phyloP scores from a whole-genome alignment of 345 rosid species.

The Populus pruinosa region DNA sequence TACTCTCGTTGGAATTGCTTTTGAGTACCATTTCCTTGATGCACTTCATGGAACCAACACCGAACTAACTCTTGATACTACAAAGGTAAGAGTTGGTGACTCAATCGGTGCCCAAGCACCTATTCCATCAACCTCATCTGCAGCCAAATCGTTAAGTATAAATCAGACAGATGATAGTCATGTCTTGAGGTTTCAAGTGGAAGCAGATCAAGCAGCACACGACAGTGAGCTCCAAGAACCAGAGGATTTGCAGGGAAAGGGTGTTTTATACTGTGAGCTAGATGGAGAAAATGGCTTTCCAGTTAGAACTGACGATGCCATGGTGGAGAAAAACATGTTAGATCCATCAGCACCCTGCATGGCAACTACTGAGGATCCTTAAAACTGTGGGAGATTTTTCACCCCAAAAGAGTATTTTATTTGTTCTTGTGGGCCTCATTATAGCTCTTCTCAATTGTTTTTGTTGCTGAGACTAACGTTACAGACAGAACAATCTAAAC shows the following conservation, averaged over 20 bases:
- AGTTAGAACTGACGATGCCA: slow-evolving; percentile 29
- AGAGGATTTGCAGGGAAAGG: slow-evolving; percentile 30
- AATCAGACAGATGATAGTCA: slow-evolving; percentile 12
- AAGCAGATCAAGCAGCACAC: slow-evolving; percentile 17
- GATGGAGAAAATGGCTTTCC: slow-evolving; percentile 31
- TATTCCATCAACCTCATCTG: slow-evolving; percentile 12
- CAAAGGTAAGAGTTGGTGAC: slow-evolving; percentile 42
- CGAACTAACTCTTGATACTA: not conserved
- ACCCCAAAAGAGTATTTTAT: not conserved
- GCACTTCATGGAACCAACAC: not conserved
- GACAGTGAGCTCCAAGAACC: slow-evolving; percentile 22
- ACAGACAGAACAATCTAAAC: not conserved
- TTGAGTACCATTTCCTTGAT: not conserved
- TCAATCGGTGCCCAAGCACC: slow-evolving; percentile 13
- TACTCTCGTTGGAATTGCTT: no score
- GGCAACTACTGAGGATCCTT: slow-evolving; percentile 6
- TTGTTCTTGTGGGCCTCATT: not conserved
- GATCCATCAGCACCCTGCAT: slow-evolving; percentile 2
- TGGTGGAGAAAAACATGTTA: slow-evolving; percentile 8
- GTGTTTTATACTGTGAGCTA: slow-evolving; percentile 38
- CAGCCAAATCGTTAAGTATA: slow-evolving; percentile 8
- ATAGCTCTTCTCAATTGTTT: not conserved
- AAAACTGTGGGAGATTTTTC: not conserved
- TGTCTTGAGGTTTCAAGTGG: slow-evolving; percentile 14
- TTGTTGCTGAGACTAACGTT: slow-evolving; percentile 1